Evolutionary conservation across 2,329 filamentous ascomycete species (phyloP), one percentile per base, ranked within the genome.

Genomic region (Colletotrichum eleusines): DNA sequence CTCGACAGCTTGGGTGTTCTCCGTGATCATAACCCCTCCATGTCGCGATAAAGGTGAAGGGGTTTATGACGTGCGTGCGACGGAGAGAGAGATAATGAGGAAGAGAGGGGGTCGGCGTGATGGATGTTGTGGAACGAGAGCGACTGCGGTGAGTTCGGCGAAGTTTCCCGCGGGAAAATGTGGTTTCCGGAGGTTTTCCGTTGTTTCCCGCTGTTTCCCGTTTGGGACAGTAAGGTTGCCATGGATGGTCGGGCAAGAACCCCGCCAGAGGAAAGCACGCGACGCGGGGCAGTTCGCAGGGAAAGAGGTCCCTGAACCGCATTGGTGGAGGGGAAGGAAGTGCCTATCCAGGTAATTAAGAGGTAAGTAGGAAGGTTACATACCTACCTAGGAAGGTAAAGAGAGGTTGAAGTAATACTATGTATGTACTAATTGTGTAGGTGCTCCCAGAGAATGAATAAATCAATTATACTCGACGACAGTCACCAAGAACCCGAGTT

Each of bases 91-190:
- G n/a, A n/a, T n/a, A n/a, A n/a, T n/a, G n/a, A n/a, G n/a, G n/a
- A n/a, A n/a, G n/a, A n/a, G n/a, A n/a, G n/a, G n/a, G n/a, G n/a
- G n/a, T 16, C 8, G 5, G n/a, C 23, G 11, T 28, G 16, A 11
- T 28, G 12, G 23, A 38, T 20, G 8, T 26, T 18, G 31, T n/a
- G 14, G 1, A 33, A 35, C 3, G 46, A n/a, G n/a, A 63, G 46
- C 68, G 68, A 68, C 46, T 63, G 26, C 42, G 35, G 57, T 35
- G 0, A 50, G 64, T 69, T 69, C 38, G 64, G 64, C 48, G 18
- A 63, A 63, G 60, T 53, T 63, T 53, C 18, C 60, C 60, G 60
- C 58, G 58, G 58, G 26, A 3, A 44, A 14, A 8, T 0, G 20
- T 5, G 31, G 59, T 71, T 20, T 44, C 68, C 68, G 64, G 40